Evolutionary conservation across 352 stramenopile genomes (phyloP).

Genomic region (Globisporangium paddicum): DNA sequence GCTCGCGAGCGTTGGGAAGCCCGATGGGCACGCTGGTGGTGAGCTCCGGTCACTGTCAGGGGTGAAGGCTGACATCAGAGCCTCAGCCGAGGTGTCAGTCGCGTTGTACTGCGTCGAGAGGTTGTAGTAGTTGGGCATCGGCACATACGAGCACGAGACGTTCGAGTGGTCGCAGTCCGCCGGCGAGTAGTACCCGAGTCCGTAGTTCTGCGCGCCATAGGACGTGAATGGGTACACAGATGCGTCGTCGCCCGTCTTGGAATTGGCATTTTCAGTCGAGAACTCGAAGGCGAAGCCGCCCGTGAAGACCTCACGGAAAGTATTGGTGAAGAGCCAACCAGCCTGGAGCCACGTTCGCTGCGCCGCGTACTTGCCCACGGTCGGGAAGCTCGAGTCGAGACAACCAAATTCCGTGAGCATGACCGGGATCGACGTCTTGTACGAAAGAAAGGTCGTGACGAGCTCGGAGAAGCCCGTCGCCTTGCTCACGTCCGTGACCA

Average conservation of each 20-base stretch:
- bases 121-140: constrained; percentile 76
- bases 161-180: constrained; percentile 57
- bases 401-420: constrained; percentile 85
- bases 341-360: constrained; percentile 67
- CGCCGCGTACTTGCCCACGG: constrained; percentile 44
- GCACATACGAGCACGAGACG: constrained; percentile 55
- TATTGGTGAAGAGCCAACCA: constrained; percentile 40
- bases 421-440: constrained; percentile 66
- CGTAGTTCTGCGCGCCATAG: constrained; percentile 80
- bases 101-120: constrained; percentile 53
- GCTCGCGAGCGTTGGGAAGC: constrained; percentile 22
- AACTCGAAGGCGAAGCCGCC: constrained; percentile 83
- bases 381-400: constrained; percentile 54
- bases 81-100: constrained; percentile 27
- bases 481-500: constrained; percentile 24
- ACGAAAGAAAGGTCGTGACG: constrained; percentile 45
- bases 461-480: constrained; percentile 58
- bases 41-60: constrained; percentile 20
- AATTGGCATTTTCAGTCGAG: constrained; percentile 72
- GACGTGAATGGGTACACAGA: constrained; percentile 67
- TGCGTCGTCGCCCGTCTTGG: constrained; percentile 20
- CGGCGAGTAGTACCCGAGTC: constrained; percentile 80
- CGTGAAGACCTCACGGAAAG: constrained; percentile 50
- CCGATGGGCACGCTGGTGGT: constrained; percentile 20
- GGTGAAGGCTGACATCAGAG: constrained; percentile 28